Evolutionary conservation across 1,139 yeast species (phyloP).

Genomic region (Diutina neorugosa): DNA sequence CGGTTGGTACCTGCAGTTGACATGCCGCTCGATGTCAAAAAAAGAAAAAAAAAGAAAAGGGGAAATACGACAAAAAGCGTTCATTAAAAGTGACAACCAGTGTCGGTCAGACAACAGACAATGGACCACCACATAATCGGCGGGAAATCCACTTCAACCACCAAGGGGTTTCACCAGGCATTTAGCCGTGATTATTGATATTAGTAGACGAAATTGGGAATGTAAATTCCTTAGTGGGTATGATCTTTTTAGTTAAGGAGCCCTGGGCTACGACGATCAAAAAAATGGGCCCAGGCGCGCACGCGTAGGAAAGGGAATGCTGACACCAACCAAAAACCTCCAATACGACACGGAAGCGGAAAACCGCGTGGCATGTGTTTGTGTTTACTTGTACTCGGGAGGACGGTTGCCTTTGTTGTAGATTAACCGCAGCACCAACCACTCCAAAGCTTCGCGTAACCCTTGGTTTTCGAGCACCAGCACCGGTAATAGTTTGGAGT

Average conservation of each 20-base stretch:
- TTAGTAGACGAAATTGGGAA: background rate
- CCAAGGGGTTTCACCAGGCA: too few species aligned
- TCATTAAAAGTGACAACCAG: too few species aligned
- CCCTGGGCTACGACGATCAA: too few species aligned
- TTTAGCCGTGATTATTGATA: too few species aligned
- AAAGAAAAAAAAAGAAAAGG: too few species aligned
- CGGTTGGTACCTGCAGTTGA: background rate
- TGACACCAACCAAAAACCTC: background rate
- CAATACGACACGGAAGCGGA: background rate
- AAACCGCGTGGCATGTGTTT: background rate
- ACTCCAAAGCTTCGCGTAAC: constrained; percentile 72
- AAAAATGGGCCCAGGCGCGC: too few species aligned
- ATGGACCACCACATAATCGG: too few species aligned
- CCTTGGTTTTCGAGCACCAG: constrained; percentile 86
- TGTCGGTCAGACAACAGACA: too few species aligned
- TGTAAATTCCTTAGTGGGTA: too few species aligned
- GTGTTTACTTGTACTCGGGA: constrained; percentile 37
- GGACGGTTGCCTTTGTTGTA: constrained; percentile 64
- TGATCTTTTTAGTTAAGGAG: too few species aligned
- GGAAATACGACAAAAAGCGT: too few species aligned
- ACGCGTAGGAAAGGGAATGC: background rate
- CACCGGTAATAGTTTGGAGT: constrained; percentile 79
- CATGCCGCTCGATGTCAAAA: background rate
- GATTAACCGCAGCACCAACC: constrained; percentile 69
- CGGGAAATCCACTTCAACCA: too few species aligned